Percentiles rank a stretch among this genome's conserved stretches.
These are phyloP conservation scores for Colletotrichum shisoi DNA, from an alignment of 2,329 filamentous ascomycete species.

Conservation along the genomic window DNA sequence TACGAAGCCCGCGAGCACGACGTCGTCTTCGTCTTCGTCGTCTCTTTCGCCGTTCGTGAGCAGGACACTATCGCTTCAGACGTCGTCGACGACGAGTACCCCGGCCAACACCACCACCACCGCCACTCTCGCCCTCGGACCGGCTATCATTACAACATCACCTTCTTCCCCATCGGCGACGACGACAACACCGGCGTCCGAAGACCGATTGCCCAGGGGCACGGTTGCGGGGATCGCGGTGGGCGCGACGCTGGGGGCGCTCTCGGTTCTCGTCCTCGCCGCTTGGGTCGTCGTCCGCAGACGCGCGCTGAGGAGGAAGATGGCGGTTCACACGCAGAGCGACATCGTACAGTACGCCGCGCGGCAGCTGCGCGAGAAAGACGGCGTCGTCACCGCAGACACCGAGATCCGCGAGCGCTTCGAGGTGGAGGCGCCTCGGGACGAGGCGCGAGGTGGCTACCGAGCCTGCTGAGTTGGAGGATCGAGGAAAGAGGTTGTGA, in stretches of 20 bases:
- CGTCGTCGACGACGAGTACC: not conserved
- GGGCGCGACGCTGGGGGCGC: not conserved
- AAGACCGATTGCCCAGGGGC: not conserved
- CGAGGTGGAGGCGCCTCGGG: too few species aligned
- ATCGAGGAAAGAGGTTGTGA: too few species aligned
- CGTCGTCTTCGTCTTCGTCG: not conserved
- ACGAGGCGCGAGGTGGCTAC: too few species aligned
- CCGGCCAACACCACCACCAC: not conserved
- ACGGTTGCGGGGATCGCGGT: not conserved
- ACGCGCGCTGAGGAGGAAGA: not conserved
- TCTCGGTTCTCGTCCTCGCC: not conserved
- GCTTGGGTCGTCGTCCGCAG: not conserved
- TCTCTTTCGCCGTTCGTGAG: too few species aligned
- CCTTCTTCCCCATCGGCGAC: not conserved
- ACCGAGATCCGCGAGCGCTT: too few species aligned
- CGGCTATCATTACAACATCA: not conserved
- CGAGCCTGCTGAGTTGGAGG: too few species aligned
- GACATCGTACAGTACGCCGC: conserved; percentile 15
- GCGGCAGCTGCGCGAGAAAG: conserved; percentile 12
- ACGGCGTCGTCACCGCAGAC: not conserved
- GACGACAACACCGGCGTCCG: not conserved
- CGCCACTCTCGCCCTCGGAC: too few species aligned
- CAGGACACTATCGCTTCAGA: not conserved
- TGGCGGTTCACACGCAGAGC: not conserved
- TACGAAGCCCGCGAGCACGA: not conserved